These are phyloP conservation scores for Plasmopara muralis DNA, from an alignment of 352 stramenopile species.

Conservation along the genomic window DNA sequence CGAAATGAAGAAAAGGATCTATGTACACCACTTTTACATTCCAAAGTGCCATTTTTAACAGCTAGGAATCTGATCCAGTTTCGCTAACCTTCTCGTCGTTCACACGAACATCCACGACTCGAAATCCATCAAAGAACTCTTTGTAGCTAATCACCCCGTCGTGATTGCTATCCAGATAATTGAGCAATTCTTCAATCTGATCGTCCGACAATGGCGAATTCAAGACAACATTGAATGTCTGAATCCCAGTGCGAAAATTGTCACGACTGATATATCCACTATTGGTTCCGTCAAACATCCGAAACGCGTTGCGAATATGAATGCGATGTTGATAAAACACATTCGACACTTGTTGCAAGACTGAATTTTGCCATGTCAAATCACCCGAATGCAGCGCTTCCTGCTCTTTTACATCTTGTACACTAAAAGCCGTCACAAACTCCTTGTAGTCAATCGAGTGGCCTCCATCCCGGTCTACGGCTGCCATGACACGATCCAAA, in stretches of 20 bases:
- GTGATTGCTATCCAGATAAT: conserved; percentile 84
- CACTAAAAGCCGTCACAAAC: conserved; percentile 85
- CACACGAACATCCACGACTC: conserved; percentile 73
- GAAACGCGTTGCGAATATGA: conserved; percentile 88
- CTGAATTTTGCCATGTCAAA: conserved; percentile 87
- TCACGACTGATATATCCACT: conserved; percentile 70
- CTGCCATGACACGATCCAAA: conserved; percentile 70
- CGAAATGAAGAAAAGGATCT: too few relatives aligned
- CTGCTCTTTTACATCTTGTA: conserved; percentile 76
- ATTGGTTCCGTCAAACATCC: conserved; percentile 88
- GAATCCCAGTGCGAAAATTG: conserved; percentile 82
- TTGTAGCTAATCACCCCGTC: conserved; percentile 91
- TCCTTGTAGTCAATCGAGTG: conserved; percentile 90
- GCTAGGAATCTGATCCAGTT: conserved; percentile 5
- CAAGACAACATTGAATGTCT: conserved; percentile 84
- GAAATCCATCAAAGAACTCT: conserved; percentile 91
- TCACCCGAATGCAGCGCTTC: conserved; percentile 44
- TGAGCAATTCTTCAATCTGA: conserved; percentile 87
- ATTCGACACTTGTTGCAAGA: conserved; percentile 91
- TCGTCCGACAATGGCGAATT: conserved; percentile 87
- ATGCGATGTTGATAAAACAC: conserved; percentile 92
- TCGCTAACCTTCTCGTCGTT: conserved; percentile 12
- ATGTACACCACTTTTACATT: too few relatives aligned
- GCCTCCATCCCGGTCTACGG: conserved; percentile 84
- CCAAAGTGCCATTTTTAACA: too few relatives aligned